phyloP scores from a whole-genome alignment of 257 asterid genomes.

The Solanum tarapatanum region DNA sequence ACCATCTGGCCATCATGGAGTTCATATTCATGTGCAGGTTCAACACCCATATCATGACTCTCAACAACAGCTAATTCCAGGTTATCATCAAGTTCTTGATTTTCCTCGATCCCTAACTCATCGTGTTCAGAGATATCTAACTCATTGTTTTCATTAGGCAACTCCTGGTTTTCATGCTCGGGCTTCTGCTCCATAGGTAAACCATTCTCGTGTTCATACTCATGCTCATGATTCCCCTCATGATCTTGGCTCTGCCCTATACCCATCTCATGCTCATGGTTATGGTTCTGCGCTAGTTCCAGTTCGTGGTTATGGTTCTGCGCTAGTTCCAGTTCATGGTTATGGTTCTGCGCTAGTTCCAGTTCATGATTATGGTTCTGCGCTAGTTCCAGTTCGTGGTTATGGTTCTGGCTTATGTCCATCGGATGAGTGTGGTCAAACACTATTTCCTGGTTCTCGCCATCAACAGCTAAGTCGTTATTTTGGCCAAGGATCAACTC shows the following conservation, averaged over 20 bases:
- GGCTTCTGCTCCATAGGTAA: conserved; percentile 51
- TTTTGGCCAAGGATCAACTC: conserved; percentile 46
- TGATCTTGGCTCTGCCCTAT: conserved; percentile 33
- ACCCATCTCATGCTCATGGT: conserved; percentile 13
- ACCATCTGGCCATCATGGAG: conserved; percentile 36
- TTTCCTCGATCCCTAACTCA: conserved; percentile 39
- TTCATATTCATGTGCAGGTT: conserved; percentile 35
- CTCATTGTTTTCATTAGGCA: conserved; percentile 37
- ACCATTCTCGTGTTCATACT: conserved; percentile 40
- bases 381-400: conserved; percentile 36
- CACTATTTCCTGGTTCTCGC: conserved; percentile 40
- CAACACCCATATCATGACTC: conserved; percentile 49
- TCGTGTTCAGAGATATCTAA: conserved; percentile 45
- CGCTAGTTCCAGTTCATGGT: conserved; percentile 36
- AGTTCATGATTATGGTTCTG: conserved; percentile 33
- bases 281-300: conserved; percentile 32
- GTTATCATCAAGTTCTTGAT: conserved; percentile 61
- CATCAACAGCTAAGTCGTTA: conserved; percentile 26
- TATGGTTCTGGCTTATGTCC: conserved; percentile 30
- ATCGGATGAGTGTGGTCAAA: conserved; percentile 39
- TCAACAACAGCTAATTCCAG: conserved; percentile 63
- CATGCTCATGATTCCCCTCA: conserved; percentile 32
- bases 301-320: conserved; percentile 27
- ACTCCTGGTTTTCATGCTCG: conserved; percentile 35
- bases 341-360: conserved; percentile 31